Conservation (phyloP, 2,329 filamentous ascomycete species). For the Diaporthe citrichinensis region DNA sequence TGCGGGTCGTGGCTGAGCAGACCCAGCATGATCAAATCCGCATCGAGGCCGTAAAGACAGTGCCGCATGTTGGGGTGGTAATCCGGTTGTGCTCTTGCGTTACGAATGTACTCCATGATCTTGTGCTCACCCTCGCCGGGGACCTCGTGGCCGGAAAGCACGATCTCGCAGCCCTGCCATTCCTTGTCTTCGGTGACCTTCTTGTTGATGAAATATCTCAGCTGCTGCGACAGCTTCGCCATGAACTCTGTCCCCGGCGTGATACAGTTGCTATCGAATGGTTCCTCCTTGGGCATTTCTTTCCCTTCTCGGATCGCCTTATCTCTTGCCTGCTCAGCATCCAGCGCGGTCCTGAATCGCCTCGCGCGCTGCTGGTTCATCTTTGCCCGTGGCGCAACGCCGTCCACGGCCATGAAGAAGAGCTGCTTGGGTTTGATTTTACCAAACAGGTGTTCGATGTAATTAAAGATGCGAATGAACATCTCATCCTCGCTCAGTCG, state of each 20-base stretch:
- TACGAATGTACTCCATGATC: conserved; percentile 99
- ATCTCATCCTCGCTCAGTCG: conserved; percentile 98
- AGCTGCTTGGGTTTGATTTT: conserved; percentile 99
- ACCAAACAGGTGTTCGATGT: conserved; percentile 98
- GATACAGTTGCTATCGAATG: conserved; percentile 99
- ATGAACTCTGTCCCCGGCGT: conserved; percentile 98
- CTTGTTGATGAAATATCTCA: conserved; percentile 99
- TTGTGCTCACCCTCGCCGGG: conserved; percentile 99
- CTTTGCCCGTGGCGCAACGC: conserved; percentile 96
- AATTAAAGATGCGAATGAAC: conserved; percentile 99
- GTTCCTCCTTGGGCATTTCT: conserved; percentile 93
- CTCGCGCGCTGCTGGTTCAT: conserved; percentile 99
- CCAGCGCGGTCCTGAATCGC: conserved; percentile 93
- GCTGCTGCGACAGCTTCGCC: conserved; percentile 92
- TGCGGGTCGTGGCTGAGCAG: conserved; percentile 97
- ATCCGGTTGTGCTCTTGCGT: conserved; percentile 92
- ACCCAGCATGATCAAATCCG: conserved; percentile 98
- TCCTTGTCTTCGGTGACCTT: conserved; percentile 97
- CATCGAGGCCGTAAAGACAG: conserved; percentile 96
- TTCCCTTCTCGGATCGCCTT: conserved; percentile 92
- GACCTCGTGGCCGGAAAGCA: conserved; percentile 97
- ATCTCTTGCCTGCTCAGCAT: conserved; percentile 89
- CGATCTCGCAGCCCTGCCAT: conserved; percentile 97
- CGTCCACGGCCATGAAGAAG: conserved; percentile 99
- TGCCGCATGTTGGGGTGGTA: conserved; percentile 96